Percentiles rank a stretch among this genome's conserved stretches.
phyloP scores from a whole-genome alignment of 129 eudicot species.

The Logfia minima region DNA sequence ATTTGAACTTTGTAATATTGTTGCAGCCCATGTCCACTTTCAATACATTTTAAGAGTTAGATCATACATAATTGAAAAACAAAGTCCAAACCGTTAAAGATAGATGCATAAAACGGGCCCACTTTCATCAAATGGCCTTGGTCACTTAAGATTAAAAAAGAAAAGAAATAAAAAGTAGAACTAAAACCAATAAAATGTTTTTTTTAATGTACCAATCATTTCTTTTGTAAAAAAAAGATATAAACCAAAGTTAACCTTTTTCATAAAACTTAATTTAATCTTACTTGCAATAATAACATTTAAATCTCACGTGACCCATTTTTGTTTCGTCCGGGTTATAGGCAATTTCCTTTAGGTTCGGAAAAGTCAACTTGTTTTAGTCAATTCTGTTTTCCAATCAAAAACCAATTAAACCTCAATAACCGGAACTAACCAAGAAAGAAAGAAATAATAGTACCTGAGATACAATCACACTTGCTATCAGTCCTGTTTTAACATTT shows the following conservation, averaged over 20 bases:
- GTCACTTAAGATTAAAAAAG: no score
- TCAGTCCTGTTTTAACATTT: slow-evolving; percentile 94
- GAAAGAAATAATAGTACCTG: slow-evolving; percentile 50
- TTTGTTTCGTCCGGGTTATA: background rate
- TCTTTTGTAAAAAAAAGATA: no score
- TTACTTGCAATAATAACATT: background rate
- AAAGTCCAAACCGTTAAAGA: background rate
- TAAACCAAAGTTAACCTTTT: no score
- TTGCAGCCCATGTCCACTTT: slow-evolving; percentile 99
- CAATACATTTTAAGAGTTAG: slow-evolving; percentile 16
- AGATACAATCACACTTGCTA: slow-evolving; percentile 98
- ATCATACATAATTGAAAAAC: background rate
- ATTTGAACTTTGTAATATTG: slow-evolving; percentile 93
- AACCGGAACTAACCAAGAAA: background rate
- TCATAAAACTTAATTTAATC: no score
- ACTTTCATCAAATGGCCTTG: background rate
- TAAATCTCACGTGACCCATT: background rate
- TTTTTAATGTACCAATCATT: no score
- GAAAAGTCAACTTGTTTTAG: slow-evolving; percentile 30
- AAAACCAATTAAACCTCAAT: background rate
- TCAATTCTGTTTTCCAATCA: slow-evolving; percentile 11
- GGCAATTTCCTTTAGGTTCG: background rate
- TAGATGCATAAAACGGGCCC: background rate
- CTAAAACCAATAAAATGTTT: no score
- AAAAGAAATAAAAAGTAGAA: no score